A percentile compares a stretch with the other conserved stretches of the same genome.
Evolutionary conservation across 495 filamentous ascomycete species (phyloP).

Genomic region (Friedmanniomyces simplex): DNA sequence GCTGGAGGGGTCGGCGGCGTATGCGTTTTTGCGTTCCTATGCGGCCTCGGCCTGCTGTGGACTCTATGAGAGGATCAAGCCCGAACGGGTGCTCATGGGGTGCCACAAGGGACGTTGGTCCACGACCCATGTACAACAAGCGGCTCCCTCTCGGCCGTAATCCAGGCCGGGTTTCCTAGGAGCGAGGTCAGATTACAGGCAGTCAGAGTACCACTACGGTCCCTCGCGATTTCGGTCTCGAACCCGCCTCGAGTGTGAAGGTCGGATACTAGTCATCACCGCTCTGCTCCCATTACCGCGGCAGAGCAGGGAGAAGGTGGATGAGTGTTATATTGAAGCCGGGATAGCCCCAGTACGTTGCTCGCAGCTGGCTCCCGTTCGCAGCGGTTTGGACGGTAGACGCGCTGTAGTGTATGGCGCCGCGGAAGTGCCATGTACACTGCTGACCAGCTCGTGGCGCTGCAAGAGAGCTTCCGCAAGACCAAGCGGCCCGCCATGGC

Average conservation of each 20-base stretch:
- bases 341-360: background rate
- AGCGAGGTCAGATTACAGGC: background rate
- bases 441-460: constrained; percentile 33
- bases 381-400: background rate
- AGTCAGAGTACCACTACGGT: background rate
- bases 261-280: background rate
- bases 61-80: too few relatives aligned
- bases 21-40: too few relatives aligned
- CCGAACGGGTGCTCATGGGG: too few relatives aligned
- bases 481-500: constrained; percentile 40
- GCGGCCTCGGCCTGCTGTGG: too few relatives aligned
- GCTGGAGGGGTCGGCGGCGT: too few relatives aligned
- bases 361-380: background rate
- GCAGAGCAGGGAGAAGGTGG: background rate
- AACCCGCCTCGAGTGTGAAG: background rate
- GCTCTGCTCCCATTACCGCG: background rate
- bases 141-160: background rate
- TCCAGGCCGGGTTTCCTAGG: background rate
- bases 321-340: background rate
- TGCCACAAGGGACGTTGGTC: background rate
- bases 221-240: background rate
- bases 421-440: too few relatives aligned
- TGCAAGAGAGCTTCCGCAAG: constrained; percentile 44
- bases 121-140: background rate
- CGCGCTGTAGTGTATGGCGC: too few relatives aligned